Evolutionary conservation across 495 filamentous ascomycete genomes (phyloP), one percentile per base, ranked within the genome.

Genomic region (Hypoxylon lienhwacheense): DNA sequence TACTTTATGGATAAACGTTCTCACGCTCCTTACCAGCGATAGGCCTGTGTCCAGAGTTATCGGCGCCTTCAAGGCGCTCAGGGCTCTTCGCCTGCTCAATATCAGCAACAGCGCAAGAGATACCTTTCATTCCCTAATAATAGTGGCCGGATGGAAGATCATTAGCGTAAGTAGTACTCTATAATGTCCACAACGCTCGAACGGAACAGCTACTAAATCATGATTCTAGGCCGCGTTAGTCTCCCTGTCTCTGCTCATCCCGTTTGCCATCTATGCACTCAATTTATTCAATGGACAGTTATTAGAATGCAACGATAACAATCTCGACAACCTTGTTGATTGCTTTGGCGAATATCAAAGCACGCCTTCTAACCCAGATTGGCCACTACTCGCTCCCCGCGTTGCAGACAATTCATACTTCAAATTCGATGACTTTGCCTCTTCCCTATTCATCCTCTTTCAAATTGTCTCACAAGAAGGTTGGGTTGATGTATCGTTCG

Each of bases 401-500:
- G 80, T 83, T 32, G 89, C 83, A 4, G 62, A 80, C 0, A 99
- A 97, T 61, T 81, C 86, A 0, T 96, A 81, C 65, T 97, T 87
- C 69, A 86, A 86, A 70, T 99, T 99, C 66, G 93, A 99, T 65
- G 86, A 91, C 66, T 99, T 99, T 62, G 89, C 87, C 16, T 80
- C 87, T 40, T 88, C 92, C 2, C 76, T 97, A 22, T 97, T 96
- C 73, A 93, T 95, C 47, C 86, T 99, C 42, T 99, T 99, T 75
- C 91, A 97, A 67, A 96, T 99, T 71, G 95, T 99, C 11, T 97
- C 92, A 19, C 91, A 97, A 63, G 93, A 99, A 79, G 93, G 93
- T 5, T 99, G 93, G 93, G 84, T 84, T 7, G 89, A 92, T 66
- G 93, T 96, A 0, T 91, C 93, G 72, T 88, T 85, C 69, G 80